Percentiles rank a stretch among this genome's conserved stretches.
Conservation (phyloP, 371 early-diverging fungal genomes). For the Vairimorpha necatrix region DNA sequence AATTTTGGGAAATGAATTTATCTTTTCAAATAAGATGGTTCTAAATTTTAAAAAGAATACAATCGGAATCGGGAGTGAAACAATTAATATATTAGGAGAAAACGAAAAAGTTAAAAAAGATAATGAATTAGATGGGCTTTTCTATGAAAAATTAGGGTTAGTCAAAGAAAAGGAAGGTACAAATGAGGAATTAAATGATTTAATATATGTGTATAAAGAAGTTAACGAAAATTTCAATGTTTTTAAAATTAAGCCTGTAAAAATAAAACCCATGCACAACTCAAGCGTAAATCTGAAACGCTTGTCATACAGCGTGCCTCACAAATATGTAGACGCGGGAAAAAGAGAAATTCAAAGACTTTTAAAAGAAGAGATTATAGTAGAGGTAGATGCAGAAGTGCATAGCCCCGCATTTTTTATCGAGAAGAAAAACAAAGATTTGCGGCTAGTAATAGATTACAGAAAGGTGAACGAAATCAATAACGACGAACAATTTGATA, state of each 20-base stretch:
- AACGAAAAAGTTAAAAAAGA: not conserved
- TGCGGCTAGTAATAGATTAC: slow-evolving; percentile 18
- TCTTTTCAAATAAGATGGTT: not conserved
- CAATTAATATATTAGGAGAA: not conserved
- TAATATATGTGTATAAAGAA: not conserved
- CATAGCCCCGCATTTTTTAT: slow-evolving; percentile 3
- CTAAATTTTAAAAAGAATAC: slow-evolving; percentile 4
- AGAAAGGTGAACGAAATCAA: slow-evolving; percentile 10
- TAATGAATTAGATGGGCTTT: slow-evolving; percentile 1
- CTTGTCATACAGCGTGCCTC: not conserved
- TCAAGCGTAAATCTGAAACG: not conserved
- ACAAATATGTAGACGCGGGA: not conserved
- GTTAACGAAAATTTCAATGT: not conserved
- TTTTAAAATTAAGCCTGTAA: not conserved
- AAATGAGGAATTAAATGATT: not conserved
- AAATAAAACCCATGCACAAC: not conserved
- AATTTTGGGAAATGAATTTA: not conserved
- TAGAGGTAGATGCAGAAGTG: not conserved
- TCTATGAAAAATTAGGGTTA: not conserved
- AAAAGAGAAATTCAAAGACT: not conserved
- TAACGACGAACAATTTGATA: slow-evolving; percentile 45
- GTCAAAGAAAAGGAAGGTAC: not conserved
- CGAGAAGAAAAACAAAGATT: not conserved
- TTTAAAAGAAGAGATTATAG: slow-evolving; percentile 1
- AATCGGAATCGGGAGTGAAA: not conserved